These are phyloP conservation scores for Sugiyamaella sp. DNA, from an alignment of 1,139 yeast species.

Conservation along the genomic window DNA sequence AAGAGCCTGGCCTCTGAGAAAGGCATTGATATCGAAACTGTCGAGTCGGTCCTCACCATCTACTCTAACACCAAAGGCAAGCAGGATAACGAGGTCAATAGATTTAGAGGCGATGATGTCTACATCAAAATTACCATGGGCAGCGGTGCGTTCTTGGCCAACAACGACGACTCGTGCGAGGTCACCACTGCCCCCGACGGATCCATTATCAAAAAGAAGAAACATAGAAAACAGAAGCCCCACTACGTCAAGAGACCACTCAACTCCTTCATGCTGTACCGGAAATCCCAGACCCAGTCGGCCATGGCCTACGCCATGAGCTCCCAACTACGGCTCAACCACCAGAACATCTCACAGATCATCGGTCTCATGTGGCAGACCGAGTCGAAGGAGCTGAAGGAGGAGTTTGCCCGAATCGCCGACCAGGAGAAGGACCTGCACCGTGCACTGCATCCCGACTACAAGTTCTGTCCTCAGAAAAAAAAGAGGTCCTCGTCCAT, in stretches of 20 bases:
- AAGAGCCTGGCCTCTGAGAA: conserved; percentile 37
- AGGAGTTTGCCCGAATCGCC: conserved; percentile 46
- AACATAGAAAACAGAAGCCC: conserved; percentile 33
- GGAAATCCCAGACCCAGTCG: conserved; percentile 49
- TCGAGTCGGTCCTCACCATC: conserved; percentile 38
- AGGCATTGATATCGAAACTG: conserved; percentile 39
- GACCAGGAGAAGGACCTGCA: conserved; percentile 49
- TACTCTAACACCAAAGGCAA: conserved; percentile 30
- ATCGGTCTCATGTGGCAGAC: conserved; percentile 54
- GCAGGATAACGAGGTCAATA: conserved; percentile 34
- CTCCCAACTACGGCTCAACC: conserved; percentile 46
- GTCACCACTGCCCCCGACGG: conserved; percentile 24
- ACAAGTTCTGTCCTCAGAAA: conserved; percentile 50
- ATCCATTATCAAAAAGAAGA: conserved; percentile 29
- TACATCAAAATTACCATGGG: conserved; percentile 39
- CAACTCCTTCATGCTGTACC: conserved; percentile 55
- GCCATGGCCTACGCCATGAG: conserved; percentile 47
- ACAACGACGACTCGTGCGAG: conserved; percentile 23
- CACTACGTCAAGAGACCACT: conserved; percentile 51
- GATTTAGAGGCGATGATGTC: conserved; percentile 37
- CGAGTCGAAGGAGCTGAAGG: conserved; percentile 45
- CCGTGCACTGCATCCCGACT: conserved; percentile 48
- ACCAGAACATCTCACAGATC: conserved; percentile 48
- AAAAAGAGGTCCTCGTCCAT: conserved; percentile 27
- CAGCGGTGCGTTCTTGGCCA: conserved; percentile 30